Evolutionary conservation across 1,284 basidiomycete species (phyloP), one percentile per base, ranked within the genome.

Genomic region (Cystobasidium sp.): DNA sequence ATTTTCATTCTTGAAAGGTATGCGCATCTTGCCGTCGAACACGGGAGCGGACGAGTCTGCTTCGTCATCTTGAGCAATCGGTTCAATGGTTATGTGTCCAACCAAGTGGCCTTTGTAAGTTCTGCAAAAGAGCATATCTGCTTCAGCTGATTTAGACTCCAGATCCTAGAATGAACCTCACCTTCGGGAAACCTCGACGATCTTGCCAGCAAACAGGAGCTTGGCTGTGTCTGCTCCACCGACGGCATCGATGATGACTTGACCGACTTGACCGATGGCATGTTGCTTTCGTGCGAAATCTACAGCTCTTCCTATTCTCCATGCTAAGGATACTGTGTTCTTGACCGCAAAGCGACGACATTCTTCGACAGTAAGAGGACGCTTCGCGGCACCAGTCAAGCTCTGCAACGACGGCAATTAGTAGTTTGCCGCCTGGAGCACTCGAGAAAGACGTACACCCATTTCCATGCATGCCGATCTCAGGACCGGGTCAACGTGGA

Each of bases 201-300:
- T 86, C 81, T 88, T 88, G 22, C 87, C 87, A 24, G 84, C 78
- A 77, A 88, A 87, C 44, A 88, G 79, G 20, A 86, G 84, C 58
- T 83, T 84, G 0, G 86, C 87, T 24, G 86, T 85, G 70, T 86
- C 84, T 6, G 85, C 77, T 16, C 84, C 83, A 16, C 88, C 84
- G 53, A 88, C 83, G 20, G 85, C 84, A 6, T 84, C 80, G 0
- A 87, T 85, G 3, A 88, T 84, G 44, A 82, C 80, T 74, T 85
- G 83, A 39, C 41, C 68, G 31, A 69, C 55, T 55, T 44, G 24
- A 9, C 41, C 53, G 18, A 51, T 58, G 31, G 52, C 31, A 22
- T 43, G 24, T 16, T 51, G 53, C 61, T 87, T 82, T 55, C 85
- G 82, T 62, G 80, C 83, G 6, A 84, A 79, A 8, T 83, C 82